A percentile compares a stretch with the other conserved stretches of the same genome.
Evolutionary conservation across 2,329 filamentous ascomycete genomes (phyloP).

Genomic region (Colletotrichum shisoi): DNA sequence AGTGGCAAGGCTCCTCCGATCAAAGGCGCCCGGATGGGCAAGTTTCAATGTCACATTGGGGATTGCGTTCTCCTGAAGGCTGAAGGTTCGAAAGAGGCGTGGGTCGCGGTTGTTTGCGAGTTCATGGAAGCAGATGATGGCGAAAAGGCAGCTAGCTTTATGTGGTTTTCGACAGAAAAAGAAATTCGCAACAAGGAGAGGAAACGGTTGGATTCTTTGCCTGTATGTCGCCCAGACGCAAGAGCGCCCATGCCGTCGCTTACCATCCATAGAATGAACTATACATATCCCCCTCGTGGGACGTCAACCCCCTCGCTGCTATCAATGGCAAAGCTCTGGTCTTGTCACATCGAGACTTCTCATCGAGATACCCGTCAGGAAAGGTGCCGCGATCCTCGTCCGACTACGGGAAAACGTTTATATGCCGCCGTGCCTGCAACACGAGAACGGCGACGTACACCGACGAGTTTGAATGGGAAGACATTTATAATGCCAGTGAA

Average conservation of each 20-base stretch:
- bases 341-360: slow-evolving; percentile 75
- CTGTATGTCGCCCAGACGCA: slow-evolving; percentile 55
- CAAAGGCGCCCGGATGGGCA: slow-evolving; percentile 81
- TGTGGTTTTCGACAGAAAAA: slow-evolving; percentile 94
- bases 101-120: slow-evolving; percentile 88
- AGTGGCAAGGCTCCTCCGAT: slow-evolving; percentile 55
- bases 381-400: slow-evolving; percentile 75
- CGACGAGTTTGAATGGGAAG: slow-evolving; percentile 90
- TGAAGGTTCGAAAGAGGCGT: slow-evolving; percentile 84
- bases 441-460: slow-evolving; percentile 90
- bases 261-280: slow-evolving; percentile 73
- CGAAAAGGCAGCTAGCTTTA: slow-evolving; percentile 83
- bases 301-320: slow-evolving; percentile 83
- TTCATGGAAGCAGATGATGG: slow-evolving; percentile 79
- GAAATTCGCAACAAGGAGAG: slow-evolving; percentile 86
- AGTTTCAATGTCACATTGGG: slow-evolving; percentile 80
- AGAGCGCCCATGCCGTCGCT: background rate
- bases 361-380: slow-evolving; percentile 74
- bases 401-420: slow-evolving; percentile 84
- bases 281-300: slow-evolving; percentile 87
- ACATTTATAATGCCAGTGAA: slow-evolving; percentile 73
- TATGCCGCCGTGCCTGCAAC: slow-evolving; percentile 90
- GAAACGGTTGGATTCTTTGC: slow-evolving; percentile 80
- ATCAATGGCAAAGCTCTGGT: slow-evolving; percentile 90
- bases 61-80: slow-evolving; percentile 88